Conservation (phyloP, 495 filamentous ascomycete genomes). For the Cercophora newfieldiana region DNA sequence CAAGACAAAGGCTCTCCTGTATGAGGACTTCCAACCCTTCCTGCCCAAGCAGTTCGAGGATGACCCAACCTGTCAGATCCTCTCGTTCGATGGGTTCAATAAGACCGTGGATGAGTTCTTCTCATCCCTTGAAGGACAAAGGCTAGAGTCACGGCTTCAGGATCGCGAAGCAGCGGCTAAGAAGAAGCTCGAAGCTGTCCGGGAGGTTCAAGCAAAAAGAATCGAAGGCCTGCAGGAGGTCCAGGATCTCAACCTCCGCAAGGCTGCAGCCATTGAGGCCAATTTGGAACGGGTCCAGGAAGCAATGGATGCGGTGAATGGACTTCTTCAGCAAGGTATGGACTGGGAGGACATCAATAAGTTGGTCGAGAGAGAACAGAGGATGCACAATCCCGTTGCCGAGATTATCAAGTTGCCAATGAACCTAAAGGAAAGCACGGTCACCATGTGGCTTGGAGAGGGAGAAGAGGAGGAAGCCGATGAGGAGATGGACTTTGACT, state of each 20-base stretch:
- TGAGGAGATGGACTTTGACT: slow-evolving; percentile 56
- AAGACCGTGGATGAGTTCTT: slow-evolving; percentile 95
- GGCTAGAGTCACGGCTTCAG: slow-evolving; percentile 75
- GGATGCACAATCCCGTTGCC: slow-evolving; percentile 78
- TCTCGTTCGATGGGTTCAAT: slow-evolving; percentile 83
- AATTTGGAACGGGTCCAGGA: slow-evolving; percentile 89
- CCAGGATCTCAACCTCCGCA: slow-evolving; percentile 81
- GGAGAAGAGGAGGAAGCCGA: slow-evolving; percentile 53
- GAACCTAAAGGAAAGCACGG: slow-evolving; percentile 83
- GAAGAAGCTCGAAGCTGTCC: slow-evolving; percentile 77
- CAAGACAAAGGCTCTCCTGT: slow-evolving; percentile 59
- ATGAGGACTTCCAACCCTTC: slow-evolving; percentile 97
- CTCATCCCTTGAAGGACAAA: slow-evolving; percentile 93
- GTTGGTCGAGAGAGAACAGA: slow-evolving; percentile 83
- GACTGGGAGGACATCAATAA: slow-evolving; percentile 91
- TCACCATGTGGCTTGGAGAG: slow-evolving; percentile 78
- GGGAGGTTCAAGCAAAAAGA: slow-evolving; percentile 77
- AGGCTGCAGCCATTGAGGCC: slow-evolving; percentile 84
- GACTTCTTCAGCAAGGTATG: slow-evolving; percentile 87
- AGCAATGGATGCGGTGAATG: slow-evolving; percentile 87
- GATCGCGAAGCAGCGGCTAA: slow-evolving; percentile 81
- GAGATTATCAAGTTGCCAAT: slow-evolving; percentile 83
- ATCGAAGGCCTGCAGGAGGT: slow-evolving; percentile 76
- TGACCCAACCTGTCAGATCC: slow-evolving; percentile 59
- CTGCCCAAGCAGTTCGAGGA: slow-evolving; percentile 78